These are phyloP conservation scores for Crithidia acanthocephali DNA, from an alignment of 208 protist species.

Conservation along the genomic window DNA sequence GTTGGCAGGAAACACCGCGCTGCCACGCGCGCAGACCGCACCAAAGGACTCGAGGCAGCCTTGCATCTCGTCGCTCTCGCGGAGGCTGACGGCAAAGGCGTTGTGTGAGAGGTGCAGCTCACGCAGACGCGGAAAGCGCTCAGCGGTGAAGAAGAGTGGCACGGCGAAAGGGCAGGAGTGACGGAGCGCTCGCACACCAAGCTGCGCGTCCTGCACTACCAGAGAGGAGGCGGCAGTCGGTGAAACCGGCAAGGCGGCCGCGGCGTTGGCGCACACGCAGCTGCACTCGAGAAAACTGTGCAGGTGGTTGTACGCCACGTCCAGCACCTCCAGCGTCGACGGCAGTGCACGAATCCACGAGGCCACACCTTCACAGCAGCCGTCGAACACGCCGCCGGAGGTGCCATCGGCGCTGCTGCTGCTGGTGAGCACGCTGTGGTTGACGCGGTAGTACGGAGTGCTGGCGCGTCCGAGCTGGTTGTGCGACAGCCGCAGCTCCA, in stretches of 20 bases:
- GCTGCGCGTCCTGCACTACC: neutral
- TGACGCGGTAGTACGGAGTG: conserved; percentile 29
- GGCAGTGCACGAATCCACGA: conserved; percentile 73
- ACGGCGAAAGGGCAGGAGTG: conserved; percentile 59
- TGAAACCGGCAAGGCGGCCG: neutral
- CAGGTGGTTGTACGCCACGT: conserved; percentile 78
- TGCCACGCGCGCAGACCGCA: neutral
- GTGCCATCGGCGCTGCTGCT: neutral
- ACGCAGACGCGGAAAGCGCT: conserved; percentile 53
- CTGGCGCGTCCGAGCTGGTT: conserved; percentile 62
- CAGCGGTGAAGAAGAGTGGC: conserved; percentile 59
- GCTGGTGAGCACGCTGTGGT: neutral
- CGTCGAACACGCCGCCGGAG: neutral
- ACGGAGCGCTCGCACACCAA: conserved; percentile 37
- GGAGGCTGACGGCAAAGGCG: conserved; percentile 45
- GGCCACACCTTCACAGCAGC: conserved; percentile 45
- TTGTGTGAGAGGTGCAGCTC: conserved; percentile 77
- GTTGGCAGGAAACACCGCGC: conserved; percentile 1
- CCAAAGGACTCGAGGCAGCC: conserved; percentile 28
- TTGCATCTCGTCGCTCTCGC: conserved; percentile 65
- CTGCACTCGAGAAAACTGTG: conserved; percentile 58
- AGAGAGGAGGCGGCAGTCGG: neutral
- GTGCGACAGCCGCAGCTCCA: conserved; percentile 64
- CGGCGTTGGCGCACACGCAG: conserved; percentile 23
- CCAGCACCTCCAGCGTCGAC: conserved; percentile 58